Percentiles rank a stretch among this genome's conserved stretches.
These are phyloP conservation scores for Aspergillus haitiensis DNA, from an alignment of 495 filamentous ascomycete species.

Conservation along the genomic window DNA sequence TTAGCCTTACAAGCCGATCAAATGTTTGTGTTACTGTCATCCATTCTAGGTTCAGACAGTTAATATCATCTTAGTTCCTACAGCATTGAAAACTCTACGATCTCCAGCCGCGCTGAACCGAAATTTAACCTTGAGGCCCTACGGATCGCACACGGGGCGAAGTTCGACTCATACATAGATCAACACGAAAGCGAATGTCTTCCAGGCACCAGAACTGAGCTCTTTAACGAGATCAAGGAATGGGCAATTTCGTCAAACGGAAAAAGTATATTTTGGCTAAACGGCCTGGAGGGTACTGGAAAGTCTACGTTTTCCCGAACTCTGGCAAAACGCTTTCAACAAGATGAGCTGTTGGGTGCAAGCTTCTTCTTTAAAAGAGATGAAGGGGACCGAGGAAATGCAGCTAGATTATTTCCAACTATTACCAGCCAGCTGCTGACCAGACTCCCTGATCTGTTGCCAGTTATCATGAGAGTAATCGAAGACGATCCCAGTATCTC, in stretches of 20 bases:
- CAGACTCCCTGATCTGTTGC: constrained; percentile 26
- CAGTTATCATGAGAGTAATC: constrained; percentile 38
- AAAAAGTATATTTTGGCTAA: constrained; percentile 6
- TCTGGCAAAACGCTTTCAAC: not conserved
- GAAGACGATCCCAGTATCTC: constrained; percentile 32
- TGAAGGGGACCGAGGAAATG: constrained; percentile 40
- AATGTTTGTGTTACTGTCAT: too few relatives aligned
- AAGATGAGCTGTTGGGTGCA: not conserved
- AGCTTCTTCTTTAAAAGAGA: constrained; percentile 26
- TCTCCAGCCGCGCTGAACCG: too few relatives aligned
- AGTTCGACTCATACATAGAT: constrained; percentile 4
- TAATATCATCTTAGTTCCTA: too few relatives aligned
- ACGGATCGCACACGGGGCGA: not conserved
- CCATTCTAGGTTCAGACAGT: too few relatives aligned
- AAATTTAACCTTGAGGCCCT: not conserved
- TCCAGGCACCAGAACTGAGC: not conserved
- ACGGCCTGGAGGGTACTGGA: not conserved
- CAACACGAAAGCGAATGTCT: constrained; percentile 3
- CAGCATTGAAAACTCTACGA: too few relatives aligned
- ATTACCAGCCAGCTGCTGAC: constrained; percentile 44
- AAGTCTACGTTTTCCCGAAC: constrained; percentile 5
- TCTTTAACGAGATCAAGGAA: not conserved
- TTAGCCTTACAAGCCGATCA: too few relatives aligned
- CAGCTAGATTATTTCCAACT: constrained; percentile 42
- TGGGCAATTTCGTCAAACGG: not conserved